Evolutionary conservation across 139 green algal genomes (phyloP).

Genomic region (Chlorella vulgaris): DNA sequence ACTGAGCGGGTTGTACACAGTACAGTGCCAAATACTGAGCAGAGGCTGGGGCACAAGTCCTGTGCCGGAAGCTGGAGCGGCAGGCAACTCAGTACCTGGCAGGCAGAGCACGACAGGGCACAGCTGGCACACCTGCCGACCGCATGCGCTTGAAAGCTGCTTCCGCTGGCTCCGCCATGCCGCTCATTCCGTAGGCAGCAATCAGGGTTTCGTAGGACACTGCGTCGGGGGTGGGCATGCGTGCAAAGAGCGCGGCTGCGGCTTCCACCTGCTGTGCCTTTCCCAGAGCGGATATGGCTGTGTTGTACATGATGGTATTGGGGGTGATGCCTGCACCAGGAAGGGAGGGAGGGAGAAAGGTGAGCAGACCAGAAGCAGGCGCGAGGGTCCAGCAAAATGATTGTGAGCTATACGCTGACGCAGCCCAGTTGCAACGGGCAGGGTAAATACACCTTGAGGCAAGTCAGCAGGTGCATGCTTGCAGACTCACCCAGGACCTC

Average conservation of each 20-base stretch:
- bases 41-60: too few relatives aligned
- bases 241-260: constrained; percentile 70
- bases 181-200: constrained; percentile 76
- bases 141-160: constrained; percentile 45
- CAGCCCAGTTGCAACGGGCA: too few relatives aligned
- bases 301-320: constrained; percentile 86
- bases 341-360: background rate
- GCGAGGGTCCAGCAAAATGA: too few relatives aligned
- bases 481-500: constrained; percentile 51
- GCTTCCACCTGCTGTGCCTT: constrained; percentile 69
- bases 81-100: too few relatives aligned
- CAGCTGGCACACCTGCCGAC: constrained; percentile 3
- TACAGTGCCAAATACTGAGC: too few relatives aligned
- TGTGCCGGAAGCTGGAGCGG: too few relatives aligned
- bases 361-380: background rate
- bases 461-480: too few relatives aligned
- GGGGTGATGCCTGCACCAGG: constrained; percentile 48
- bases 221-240: constrained; percentile 57
- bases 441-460: too few relatives aligned
- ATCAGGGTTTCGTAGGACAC: constrained; percentile 83
- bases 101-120: background rate
- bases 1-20: too few relatives aligned
- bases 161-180: constrained; percentile 61
- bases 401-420: too few relatives aligned
- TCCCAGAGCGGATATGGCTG: constrained; percentile 77